Conservation (phyloP, 129 eudicot species). For the Helianthus annuus region DNA sequence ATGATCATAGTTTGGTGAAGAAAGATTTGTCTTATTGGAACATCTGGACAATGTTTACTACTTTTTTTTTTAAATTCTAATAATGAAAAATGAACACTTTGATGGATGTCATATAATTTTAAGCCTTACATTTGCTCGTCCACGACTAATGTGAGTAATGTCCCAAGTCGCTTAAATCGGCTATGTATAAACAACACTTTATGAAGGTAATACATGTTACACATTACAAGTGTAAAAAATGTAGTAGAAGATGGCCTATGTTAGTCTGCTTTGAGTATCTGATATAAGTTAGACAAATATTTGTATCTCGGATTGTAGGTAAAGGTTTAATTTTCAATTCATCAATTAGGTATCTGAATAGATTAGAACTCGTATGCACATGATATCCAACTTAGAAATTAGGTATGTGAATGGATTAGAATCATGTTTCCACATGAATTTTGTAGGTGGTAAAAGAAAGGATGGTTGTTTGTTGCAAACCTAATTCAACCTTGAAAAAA, state of each 20-base stretch:
- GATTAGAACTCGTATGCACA: background rate
- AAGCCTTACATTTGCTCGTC: background rate
- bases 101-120: background rate
- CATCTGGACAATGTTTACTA: slow-evolving; percentile 4
- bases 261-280: background rate
- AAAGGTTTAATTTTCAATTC: background rate
- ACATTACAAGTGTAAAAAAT: too few relatives aligned
- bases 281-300: background rate
- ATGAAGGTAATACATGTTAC: too few relatives aligned
- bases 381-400: background rate
- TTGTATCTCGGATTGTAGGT: background rate
- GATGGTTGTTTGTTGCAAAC: background rate
- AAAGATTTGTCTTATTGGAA: slow-evolving; percentile 30
- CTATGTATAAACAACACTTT: background rate
- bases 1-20: slow-evolving; percentile 37
- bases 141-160: background rate
- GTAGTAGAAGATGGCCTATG: background rate
- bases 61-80: background rate
- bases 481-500: too few relatives aligned
- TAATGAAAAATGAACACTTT: background rate
- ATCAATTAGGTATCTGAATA: background rate
- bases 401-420: background rate
- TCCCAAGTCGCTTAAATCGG: background rate
- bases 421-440: background rate
- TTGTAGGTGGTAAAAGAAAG: background rate